phyloP scores from a whole-genome alignment of 495 filamentous ascomycete species.

The Neurospora pannonica region DNA sequence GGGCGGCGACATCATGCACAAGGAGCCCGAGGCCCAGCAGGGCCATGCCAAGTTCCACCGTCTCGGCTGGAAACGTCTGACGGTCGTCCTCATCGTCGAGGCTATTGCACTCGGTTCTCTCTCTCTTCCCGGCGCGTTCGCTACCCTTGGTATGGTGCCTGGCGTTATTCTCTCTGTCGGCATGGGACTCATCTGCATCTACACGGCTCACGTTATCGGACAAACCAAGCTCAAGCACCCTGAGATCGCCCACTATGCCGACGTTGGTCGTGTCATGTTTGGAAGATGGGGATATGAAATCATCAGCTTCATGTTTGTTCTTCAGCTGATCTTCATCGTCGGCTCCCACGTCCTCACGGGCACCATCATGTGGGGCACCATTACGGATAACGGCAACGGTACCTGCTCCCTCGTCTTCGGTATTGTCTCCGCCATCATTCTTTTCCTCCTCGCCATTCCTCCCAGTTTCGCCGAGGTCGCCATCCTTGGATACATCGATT shows the following conservation, averaged over 20 bases:
- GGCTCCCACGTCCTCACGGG: conserved; percentile 68
- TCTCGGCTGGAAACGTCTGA: conserved; percentile 42
- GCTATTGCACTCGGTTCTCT: conserved; percentile 66
- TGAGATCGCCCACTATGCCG: conserved; percentile 61
- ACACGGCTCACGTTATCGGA: conserved; percentile 69
- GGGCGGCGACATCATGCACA: conserved; percentile 6
- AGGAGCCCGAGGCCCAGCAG: conserved; percentile 30
- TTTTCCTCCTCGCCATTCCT: conserved; percentile 53
- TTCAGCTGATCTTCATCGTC: conserved; percentile 70
- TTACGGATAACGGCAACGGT: conserved; percentile 54
- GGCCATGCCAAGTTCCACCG: conserved; percentile 32
- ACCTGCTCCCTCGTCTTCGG: conserved; percentile 61
- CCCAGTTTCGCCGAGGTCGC: conserved; percentile 45
- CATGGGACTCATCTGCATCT: conserved; percentile 59
- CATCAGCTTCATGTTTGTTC: conserved; percentile 49
- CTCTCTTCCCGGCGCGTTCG: conserved; percentile 55
- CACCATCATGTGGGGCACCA: conserved; percentile 57
- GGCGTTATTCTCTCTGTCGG: conserved; percentile 48
- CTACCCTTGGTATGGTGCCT: conserved; percentile 50
- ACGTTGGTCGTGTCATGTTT: conserved; percentile 58
- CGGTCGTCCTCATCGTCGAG: conserved; percentile 57
- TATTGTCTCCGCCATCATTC: conserved; percentile 53
- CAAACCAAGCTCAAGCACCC: conserved; percentile 68
- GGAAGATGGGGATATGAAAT: conserved; percentile 56
- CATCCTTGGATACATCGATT: conserved; percentile 51